Conservation (phyloP, 352 stramenopile genomes). For the Globisporangium megalacanthum region DNA sequence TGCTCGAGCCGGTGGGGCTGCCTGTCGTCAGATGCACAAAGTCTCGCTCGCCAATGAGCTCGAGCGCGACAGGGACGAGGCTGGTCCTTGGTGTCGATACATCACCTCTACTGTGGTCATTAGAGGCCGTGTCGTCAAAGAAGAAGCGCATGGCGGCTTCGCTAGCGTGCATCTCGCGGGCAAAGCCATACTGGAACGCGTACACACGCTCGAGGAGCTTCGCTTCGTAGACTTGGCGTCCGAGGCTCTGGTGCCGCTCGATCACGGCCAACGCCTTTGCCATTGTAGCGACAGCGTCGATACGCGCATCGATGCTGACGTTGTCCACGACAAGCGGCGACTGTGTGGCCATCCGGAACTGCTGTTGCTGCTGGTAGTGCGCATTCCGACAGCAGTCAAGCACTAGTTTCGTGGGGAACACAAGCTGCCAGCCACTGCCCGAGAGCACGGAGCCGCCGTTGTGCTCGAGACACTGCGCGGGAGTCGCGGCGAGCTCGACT, state of each 20-base stretch:
- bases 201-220: conserved; percentile 35
- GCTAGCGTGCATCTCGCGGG: conserved; percentile 14
- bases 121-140: conserved; percentile 11
- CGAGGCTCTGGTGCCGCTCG: conserved; percentile 32
- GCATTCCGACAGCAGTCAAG: conserved; percentile 22
- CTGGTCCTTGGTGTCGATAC: neutral
- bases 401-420: conserved; percentile 23
- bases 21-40: conserved; percentile 3
- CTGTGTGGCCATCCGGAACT: neutral
- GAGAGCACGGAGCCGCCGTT: conserved; percentile 20
- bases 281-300: conserved; percentile 11
- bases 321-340: too few relatives aligned
- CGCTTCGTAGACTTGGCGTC: conserved; percentile 32
- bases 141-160: conserved; percentile 24
- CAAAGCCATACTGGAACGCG: conserved; percentile 38
- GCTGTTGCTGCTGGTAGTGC: neutral
- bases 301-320: neutral
- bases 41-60: conserved; percentile 6
- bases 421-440: conserved; percentile 29
- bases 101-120: neutral
- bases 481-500: conserved; percentile 21
- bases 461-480: conserved; percentile 25
- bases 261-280: conserved; percentile 21
- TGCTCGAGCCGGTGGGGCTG: conserved; percentile 5
- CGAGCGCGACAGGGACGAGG: conserved; percentile 1